These are phyloP conservation scores for Alopecurus myosuroides DNA, from an alignment of 176 grass and related monocot species.

Conservation along the genomic window DNA sequence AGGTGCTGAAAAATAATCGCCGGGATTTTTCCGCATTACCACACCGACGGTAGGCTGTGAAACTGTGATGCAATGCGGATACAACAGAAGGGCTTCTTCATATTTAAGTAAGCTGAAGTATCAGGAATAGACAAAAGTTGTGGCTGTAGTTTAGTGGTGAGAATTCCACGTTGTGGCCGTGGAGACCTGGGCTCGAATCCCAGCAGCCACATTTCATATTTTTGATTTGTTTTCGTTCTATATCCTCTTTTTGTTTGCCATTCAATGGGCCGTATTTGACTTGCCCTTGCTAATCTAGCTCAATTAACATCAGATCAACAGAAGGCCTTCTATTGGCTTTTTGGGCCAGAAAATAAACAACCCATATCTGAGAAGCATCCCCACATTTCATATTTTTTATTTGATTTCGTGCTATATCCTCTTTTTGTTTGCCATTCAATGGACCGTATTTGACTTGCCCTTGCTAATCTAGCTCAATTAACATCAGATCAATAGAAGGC, in stretches of 20 bases:
- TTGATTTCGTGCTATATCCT: too few relatives aligned
- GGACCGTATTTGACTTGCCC: too few relatives aligned
- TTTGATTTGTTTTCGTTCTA: not conserved
- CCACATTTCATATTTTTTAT: too few relatives aligned
- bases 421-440: not conserved
- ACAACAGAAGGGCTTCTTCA: too few relatives aligned
- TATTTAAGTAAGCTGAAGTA: not conserved
- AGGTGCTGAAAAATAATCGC: too few relatives aligned
- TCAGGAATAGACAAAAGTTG: not conserved
- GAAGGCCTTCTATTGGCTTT: not conserved
- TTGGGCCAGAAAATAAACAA: not conserved
- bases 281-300: not conserved
- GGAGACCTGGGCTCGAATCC: conserved; percentile 90
- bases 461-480: not conserved
- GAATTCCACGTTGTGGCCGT: conserved; percentile 94
- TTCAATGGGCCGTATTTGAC: accelerated
- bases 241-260: not conserved
- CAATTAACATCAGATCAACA: not conserved
- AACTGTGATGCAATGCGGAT: too few relatives aligned
- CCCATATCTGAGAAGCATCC: not conserved
- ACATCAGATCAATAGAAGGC: not conserved
- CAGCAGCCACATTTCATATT: conserved; percentile 49
- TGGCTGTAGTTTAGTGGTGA: conserved; percentile 98
- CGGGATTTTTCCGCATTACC: too few relatives aligned
- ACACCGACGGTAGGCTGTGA: too few relatives aligned